phyloP scores from a whole-genome alignment of 768 basidiomycete genomes.

The Cystofilobasidium capitatum region DNA sequence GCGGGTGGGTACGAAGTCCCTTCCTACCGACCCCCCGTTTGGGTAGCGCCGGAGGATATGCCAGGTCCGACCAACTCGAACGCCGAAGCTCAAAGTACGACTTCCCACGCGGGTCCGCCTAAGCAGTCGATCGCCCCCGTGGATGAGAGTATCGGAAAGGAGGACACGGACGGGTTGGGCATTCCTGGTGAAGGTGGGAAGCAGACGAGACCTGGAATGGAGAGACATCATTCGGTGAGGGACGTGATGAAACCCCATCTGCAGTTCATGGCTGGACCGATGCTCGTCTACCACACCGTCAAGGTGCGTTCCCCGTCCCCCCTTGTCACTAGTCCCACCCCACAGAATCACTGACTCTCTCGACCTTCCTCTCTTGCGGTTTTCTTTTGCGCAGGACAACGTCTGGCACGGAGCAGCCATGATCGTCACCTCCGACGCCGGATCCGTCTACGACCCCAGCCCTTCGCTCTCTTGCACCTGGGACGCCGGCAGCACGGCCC shows the following conservation, averaged over 20 bases:
- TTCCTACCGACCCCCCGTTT: constrained; percentile 19
- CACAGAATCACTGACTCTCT: no score
- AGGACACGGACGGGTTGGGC: not conserved
- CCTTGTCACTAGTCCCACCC: no score
- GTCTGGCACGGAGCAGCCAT: constrained; percentile 80
- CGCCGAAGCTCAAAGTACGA: constrained; percentile 7
- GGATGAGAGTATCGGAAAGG: not conserved
- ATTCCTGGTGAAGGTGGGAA: not conserved
- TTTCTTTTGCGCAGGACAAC: no score
- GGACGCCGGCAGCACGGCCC: constrained; percentile 37
- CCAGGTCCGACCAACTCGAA: constrained; percentile 13
- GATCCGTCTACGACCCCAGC: constrained; percentile 30
- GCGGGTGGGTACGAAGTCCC: constrained; percentile 17
- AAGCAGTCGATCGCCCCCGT: not conserved
- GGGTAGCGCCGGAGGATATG: constrained; percentile 15
- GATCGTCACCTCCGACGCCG: constrained; percentile 52
- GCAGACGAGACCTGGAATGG: not conserved
- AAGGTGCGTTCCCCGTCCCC: no score
- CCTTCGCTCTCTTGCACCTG: constrained; percentile 31
- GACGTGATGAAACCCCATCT: constrained; percentile 22
- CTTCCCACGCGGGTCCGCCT: constrained; percentile 16
- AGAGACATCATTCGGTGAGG: constrained; percentile 19
- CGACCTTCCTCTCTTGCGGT: no score
- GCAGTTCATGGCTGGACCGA: constrained; percentile 25
- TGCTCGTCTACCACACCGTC: constrained; percentile 82